Base-by-base conservation (phyloP, 805 yeast species). In the Saccharomycopsis malanga region DNA sequence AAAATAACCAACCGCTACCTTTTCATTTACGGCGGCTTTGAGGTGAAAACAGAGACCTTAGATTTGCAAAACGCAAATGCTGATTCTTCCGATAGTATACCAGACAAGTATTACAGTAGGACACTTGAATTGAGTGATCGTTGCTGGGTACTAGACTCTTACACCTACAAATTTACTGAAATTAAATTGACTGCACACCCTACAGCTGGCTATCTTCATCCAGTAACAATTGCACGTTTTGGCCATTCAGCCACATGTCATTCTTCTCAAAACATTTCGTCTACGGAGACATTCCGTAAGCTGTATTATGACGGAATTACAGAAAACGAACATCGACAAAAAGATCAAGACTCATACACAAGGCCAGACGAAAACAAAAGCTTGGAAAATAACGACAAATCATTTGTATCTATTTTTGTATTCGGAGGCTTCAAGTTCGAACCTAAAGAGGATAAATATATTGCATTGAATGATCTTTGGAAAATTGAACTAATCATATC, bases 21-120 rank as follows among this genome's bases (percentile, higher is more conserved):
- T 12, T 70, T 82, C 54, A 71, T 72, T 49, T 81, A 76, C 57
- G 94, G 91, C 14, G 94, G 93, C 0, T 75, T 81, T 58, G 74
- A 72, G 56, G 57, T 69, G 4, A 30, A 34, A 14, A 36, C n/a
- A n/a, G n/a, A n/a, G n/a, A 30, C 14, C 30, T 27, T 27, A 7
- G 12, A 7, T 9, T 12, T 27, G 12, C 30, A 27, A 27, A 27
- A 27, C 30, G 30, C 30, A 27, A 27, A 27, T 9, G 30, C 30
- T n/a, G n/a, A n/a, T n/a, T n/a, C n/a, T n/a, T n/a, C n/a, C n/a
- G n/a, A n/a, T n/a, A n/a, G n/a, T n/a, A n/a, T n/a, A n/a, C n/a
- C n/a, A n/a, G n/a, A n/a, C n/a, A n/a, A n/a, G n/a, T n/a, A n/a
- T n/a, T n/a, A n/a, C n/a, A n/a, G n/a, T n/a, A n/a, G 36, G 17